Conservation (phyloP, 257 asterid species). For the Solanum habrochaites region DNA sequence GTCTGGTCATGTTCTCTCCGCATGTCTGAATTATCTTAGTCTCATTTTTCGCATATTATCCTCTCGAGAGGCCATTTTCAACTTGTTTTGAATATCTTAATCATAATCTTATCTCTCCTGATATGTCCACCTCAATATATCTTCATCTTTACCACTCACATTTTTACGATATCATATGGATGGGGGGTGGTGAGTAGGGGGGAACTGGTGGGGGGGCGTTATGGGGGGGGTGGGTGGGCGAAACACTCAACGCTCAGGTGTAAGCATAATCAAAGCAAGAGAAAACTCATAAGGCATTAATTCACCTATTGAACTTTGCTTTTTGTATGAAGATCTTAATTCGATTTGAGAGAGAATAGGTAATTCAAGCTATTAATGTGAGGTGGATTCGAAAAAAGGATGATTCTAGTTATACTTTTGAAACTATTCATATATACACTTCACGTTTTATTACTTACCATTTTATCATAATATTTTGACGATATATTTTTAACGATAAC, state of each 20-base stretch:
- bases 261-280: neutral
- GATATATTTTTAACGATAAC: neutral
- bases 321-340: neutral
- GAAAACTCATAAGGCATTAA: neutral
- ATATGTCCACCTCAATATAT: neutral
- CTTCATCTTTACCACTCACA: neutral
- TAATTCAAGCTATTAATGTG: neutral
- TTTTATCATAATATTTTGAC: neutral
- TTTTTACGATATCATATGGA: neutral
- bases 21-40: neutral
- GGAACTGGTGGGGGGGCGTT: too few relatives aligned
- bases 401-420: neutral
- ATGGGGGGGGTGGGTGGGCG: too few relatives aligned
- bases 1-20: too few relatives aligned
- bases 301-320: neutral
- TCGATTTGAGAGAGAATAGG: neutral
- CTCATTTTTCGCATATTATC: fast-evolving
- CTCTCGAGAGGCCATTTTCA: fast-evolving
- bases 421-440: neutral
- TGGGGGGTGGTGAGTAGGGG: too few relatives aligned
- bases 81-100: neutral
- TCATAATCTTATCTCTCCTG: neutral
- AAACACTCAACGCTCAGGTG: neutral
- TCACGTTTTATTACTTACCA: neutral
- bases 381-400: neutral